Evolutionary conservation across 495 filamentous ascomycete species (phyloP), one percentile per base, ranked within the genome.

Genomic region (Clohesyomyces aquaticus): DNA sequence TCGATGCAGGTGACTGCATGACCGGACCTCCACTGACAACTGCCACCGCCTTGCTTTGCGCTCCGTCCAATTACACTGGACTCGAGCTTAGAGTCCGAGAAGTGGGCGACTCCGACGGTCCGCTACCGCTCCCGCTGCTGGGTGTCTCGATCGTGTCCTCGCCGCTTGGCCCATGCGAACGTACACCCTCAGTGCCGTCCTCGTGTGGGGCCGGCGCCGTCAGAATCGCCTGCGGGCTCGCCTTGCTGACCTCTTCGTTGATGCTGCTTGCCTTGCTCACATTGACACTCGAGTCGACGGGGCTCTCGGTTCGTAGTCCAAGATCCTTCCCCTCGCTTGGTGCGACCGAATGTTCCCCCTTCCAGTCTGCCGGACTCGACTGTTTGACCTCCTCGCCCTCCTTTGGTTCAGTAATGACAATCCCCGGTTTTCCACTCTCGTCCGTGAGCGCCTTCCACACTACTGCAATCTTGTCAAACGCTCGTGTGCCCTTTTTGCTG

Each of bases 401-500:
- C 6, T 53, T 73, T 10, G 73, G 70, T 49, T 72, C 72, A 3
- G 27, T 61, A 41, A 77, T 74, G 42, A 74, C 66, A 8, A 73
- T 68, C 0, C 56, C 56, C 9, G 56, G 41, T 63, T 64, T 19
- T 53, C 68, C 38, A 55, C 68, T 67, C 29, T 64, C 59, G 61
- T 66, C 41, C 70, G 75, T 55, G 70, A 72, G 58, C 22, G 73
- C 75, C 63, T 64, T 76, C 94, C 94, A 98, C 3, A 96, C 89
- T 9, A 97, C 91, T 19, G 91, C 85, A n/a, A 97, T 72, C 21
- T 83, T 82, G 69, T 98, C 93, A 1, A 95, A 82, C 1, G 91
- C 91, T 41, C 85, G 80, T 4, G 87, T 88, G 0, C 94, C 94
- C 71, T 95, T 94, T 45, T 83, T 82, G 29, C 77, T 82, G 4